Evolutionary conservation across 1,284 basidiomycete genomes (phyloP).

Genomic region (Trichosporon sp.): DNA sequence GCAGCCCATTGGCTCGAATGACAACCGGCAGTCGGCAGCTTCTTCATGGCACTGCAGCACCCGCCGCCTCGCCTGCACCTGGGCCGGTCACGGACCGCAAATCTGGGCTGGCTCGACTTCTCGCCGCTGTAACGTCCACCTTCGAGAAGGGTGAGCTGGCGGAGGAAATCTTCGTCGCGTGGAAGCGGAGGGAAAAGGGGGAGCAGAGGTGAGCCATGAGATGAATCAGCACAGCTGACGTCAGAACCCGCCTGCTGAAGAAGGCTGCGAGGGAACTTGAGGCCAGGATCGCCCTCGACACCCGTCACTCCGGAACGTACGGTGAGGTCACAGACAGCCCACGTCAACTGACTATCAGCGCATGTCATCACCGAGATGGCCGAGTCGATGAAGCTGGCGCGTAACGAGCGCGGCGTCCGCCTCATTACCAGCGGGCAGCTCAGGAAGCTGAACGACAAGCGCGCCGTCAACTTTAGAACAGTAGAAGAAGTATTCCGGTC

Average conservation of each 20-base stretch:
- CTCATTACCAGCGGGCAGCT: conserved; percentile 24
- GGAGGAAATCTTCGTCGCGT: conserved; percentile 29
- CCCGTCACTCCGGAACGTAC: conserved; percentile 19
- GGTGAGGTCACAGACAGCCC: not conserved
- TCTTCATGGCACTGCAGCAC: not conserved
- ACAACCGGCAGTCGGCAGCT: not conserved
- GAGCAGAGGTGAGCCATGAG: conserved; percentile 24
- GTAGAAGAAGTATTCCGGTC: conserved; percentile 12
- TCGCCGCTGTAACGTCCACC: conserved; percentile 25
- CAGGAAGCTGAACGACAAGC: conserved; percentile 15
- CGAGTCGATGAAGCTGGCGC: conserved; percentile 30
- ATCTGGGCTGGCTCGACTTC: conserved; percentile 25
- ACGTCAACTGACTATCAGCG: conserved; percentile 21
- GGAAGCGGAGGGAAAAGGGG: conserved; percentile 29
- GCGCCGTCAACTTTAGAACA: conserved; percentile 22
- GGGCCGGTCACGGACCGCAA: not conserved
- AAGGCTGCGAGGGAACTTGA: conserved; percentile 29
- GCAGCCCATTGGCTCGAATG: not conserved
- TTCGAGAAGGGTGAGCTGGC: conserved; percentile 25
- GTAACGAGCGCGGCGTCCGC: conserved; percentile 27
- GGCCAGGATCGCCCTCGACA: conserved; percentile 25
- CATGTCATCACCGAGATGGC: conserved; percentile 21
- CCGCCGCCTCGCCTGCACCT: not conserved
- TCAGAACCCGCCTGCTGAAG: conserved; percentile 19
- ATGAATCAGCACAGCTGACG: not conserved